Evolutionary conservation across 163 green algal genomes (phyloP), one percentile per base, ranked within the genome.

Genomic region (Chlamydomonas reinhardtii): DNA sequence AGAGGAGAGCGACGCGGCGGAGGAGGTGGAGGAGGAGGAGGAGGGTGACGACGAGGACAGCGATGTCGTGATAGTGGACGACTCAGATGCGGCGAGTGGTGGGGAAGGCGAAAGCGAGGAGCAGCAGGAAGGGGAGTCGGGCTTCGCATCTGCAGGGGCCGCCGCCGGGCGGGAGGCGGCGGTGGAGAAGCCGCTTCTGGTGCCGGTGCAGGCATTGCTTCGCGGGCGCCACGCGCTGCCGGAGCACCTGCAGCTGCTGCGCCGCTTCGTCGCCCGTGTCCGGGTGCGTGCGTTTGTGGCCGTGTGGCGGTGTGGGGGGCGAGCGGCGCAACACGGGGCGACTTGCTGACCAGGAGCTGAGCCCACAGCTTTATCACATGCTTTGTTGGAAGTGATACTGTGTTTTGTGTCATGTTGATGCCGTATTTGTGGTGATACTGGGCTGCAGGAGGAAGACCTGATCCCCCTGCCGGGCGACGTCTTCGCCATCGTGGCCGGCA

Each of bases 371-470:
- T n/a, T n/a, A n/a, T n/a, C n/a, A n/a, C n/a, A n/a, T n/a, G n/a
- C n/a, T n/a, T n/a, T n/a, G n/a, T n/a, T n/a, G n/a, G n/a, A n/a
- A n/a, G n/a, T n/a, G n/a, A n/a, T n/a, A n/a, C n/a, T n/a, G n/a
- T n/a, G n/a, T n/a, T n/a, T n/a, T n/a, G n/a, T n/a, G n/a, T n/a
- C n/a, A n/a, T n/a, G n/a, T n/a, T n/a, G n/a, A n/a, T n/a, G n/a
- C n/a, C n/a, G n/a, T n/a, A n/a, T n/a, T n/a, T n/a, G n/a, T n/a
- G n/a, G n/a, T n/a, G n/a, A n/a, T n/a, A n/a, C n/a, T n/a, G n/a
- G n/a, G n/a, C n/a, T n/a, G 27, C 76, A 74, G 76, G 62, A n/a
- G 35, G 76, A 83, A 62, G 76, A 73, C 35, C 29, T 69, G 35
- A 35, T 83, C 0, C 76, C 76, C 24, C 35, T 22, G 34, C 34